Evolutionary conservation across 805 yeast genomes (phyloP).

Genomic region (Wickerhamia fluorescens): DNA sequence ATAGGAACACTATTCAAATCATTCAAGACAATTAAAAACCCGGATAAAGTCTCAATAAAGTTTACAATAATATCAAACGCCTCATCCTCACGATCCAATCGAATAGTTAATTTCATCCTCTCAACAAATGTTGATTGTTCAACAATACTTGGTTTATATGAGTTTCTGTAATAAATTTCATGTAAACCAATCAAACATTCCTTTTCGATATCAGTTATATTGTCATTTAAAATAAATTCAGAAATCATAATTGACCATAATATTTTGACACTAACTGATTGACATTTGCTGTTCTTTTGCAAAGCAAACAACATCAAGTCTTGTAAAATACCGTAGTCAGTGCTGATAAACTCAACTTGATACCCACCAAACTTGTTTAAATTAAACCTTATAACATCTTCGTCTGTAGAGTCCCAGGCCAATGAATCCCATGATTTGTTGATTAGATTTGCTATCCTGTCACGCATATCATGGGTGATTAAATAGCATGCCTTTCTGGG

Average conservation of each 20-base stretch:
- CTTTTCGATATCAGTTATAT: constrained; percentile 51
- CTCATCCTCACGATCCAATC: constrained; percentile 58
- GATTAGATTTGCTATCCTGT: constrained; percentile 48
- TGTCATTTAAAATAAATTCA: constrained; percentile 54
- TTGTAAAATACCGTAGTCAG: constrained; percentile 52
- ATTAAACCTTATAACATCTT: constrained; percentile 51
- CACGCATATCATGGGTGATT: constrained; percentile 58
- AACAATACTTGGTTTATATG: constrained; percentile 46
- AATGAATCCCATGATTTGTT: constrained; percentile 66
- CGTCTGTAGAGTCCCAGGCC: constrained; percentile 55
- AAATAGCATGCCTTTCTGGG: constrained; percentile 65
- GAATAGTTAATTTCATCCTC: constrained; percentile 41
- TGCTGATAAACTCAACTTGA: constrained; percentile 56
- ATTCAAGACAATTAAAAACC: constrained; percentile 56
- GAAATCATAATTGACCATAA: constrained; percentile 68
- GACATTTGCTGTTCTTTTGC: constrained; percentile 58
- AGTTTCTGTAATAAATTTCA: constrained; percentile 51
- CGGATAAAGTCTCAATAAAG: constrained; percentile 48
- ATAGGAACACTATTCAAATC: constrained; percentile 70
- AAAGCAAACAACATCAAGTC: constrained; percentile 62
- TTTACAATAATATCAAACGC: constrained; percentile 44
- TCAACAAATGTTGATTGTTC: constrained; percentile 52
- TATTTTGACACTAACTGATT: constrained; percentile 54
- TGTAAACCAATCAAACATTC: constrained; percentile 60
- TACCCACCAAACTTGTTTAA: constrained; percentile 59